Conservation (phyloP, 2,329 filamentous ascomycete species). For the Cladosporium colombiae region DNA sequence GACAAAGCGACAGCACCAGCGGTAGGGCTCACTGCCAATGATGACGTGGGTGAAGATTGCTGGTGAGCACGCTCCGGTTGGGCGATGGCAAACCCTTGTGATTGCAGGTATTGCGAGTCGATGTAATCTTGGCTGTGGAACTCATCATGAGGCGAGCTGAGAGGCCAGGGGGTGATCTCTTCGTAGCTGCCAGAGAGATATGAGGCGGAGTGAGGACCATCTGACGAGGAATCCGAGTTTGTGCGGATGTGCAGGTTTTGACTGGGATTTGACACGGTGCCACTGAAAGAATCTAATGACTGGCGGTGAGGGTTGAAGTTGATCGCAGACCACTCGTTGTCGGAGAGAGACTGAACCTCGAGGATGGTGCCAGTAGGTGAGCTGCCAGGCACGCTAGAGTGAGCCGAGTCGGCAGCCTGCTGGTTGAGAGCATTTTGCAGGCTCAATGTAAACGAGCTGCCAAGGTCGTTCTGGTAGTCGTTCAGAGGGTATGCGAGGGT, state of each 20-base stretch:
- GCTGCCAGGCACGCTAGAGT: conserved; percentile 51
- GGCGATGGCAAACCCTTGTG: conserved; percentile 29
- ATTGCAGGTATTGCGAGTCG: conserved; percentile 57
- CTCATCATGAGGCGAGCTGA: conserved; percentile 82
- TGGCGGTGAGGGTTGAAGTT: conserved; percentile 44
- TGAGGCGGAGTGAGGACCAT: conserved; percentile 56
- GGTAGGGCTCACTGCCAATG: conserved; percentile 33
- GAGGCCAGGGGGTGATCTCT: conserved; percentile 69
- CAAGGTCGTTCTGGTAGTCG: conserved; percentile 71
- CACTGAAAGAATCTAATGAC: conserved; percentile 63
- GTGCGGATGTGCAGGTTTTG: conserved; percentile 87
- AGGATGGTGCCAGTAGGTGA: conserved; percentile 79
- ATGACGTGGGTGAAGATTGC: conserved; percentile 35
- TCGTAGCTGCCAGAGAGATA: conserved; percentile 75
- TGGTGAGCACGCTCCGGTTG: conserved; percentile 31
- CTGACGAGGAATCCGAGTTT: conserved; percentile 79
- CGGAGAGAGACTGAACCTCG: conserved; percentile 86
- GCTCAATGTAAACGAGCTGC: conserved; percentile 50
- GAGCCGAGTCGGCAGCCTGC: conserved; percentile 41
- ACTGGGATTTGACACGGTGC: conserved; percentile 84
- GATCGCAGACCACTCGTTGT: conserved; percentile 84
- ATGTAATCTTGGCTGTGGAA: conserved; percentile 63
- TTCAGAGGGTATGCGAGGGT: conserved; percentile 50
- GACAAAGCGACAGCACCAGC: conserved; percentile 23
- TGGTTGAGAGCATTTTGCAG: conserved; percentile 50